Evolutionary conservation across 176 grass and related monocot species (phyloP).

Genomic region (Stipa capillata): DNA sequence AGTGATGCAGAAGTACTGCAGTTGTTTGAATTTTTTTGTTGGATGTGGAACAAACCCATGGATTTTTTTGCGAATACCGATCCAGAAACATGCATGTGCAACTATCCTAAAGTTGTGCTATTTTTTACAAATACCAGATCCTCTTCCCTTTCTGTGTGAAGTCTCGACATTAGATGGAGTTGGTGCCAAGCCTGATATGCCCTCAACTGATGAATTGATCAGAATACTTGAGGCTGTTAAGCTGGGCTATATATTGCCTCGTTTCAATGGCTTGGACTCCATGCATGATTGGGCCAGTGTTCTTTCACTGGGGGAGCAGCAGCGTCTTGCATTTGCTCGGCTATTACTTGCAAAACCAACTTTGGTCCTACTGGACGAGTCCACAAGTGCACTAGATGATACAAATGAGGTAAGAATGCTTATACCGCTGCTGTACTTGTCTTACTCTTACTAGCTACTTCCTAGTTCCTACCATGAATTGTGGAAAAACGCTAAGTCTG

Average conservation of each 20-base stretch:
- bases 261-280: constrained; percentile 85
- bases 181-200: constrained; percentile 41
- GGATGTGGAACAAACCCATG: not conserved
- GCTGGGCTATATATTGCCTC: constrained; percentile 79
- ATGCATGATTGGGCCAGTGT: constrained; percentile 96
- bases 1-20: not conserved
- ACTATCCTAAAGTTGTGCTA: not conserved
- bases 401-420: constrained; percentile 55
- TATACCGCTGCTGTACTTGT: not conserved
- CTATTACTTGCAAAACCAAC: constrained; percentile 73
- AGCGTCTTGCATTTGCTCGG: constrained; percentile 93
- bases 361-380: constrained; percentile 80
- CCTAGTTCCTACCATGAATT: not conserved
- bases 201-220: constrained; percentile 62
- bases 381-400: constrained; percentile 92
- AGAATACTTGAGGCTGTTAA: constrained; percentile 65
- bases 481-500: not conserved
- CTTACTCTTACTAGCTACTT: not conserved
- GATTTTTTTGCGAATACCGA: not conserved
- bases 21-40: not conserved
- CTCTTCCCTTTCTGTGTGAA: constrained; percentile 67
- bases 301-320: constrained; percentile 95
- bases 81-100: not conserved
- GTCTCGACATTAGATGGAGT: constrained; percentile 27
- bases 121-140: constrained; percentile 33